Conservation (phyloP, 805 yeast species). For the Pichia thaimueangensis region DNA sequence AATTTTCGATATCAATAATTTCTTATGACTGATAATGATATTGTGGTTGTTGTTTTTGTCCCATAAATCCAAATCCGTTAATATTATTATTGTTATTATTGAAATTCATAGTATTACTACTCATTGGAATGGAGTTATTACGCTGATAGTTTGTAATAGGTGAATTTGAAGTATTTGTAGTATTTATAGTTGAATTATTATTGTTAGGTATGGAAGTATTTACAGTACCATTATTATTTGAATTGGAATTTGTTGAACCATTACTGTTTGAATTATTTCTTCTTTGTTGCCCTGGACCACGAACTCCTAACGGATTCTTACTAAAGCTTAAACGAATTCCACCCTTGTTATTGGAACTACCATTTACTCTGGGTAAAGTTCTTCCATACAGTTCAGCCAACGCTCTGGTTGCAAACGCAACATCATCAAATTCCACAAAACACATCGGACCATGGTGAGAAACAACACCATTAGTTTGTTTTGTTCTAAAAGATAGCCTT, state of each 20-base stretch:
- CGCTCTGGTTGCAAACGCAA: constrained; percentile 87
- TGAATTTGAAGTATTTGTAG: not conserved
- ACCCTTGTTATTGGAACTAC: constrained; percentile 51
- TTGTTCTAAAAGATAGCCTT: constrained; percentile 84
- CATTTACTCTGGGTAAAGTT: constrained; percentile 75
- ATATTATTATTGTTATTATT: not conserved
- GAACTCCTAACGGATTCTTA: constrained; percentile 93
- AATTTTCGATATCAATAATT: too few relatives aligned
- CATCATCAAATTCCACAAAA: constrained; percentile 97
- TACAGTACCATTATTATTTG: not conserved
- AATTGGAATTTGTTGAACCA: not conserved
- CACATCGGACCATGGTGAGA: constrained; percentile 95
- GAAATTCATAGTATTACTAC: not conserved
- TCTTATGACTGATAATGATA: not conserved
- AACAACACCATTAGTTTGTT: constrained; percentile 32
- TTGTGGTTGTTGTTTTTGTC: constrained; percentile 1
- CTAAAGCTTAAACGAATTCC: constrained; percentile 93
- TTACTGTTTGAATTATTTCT: constrained; percentile 17
- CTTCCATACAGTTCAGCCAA: constrained; percentile 91
- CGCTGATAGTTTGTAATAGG: not conserved
- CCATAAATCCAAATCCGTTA: not conserved
- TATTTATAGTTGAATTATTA: not conserved
- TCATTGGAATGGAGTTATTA: constrained; percentile 1
- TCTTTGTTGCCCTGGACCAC: constrained; percentile 48
- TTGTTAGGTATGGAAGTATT: not conserved